Evolutionary conservation across 2,329 filamentous ascomycete genomes (phyloP), one percentile per base, ranked within the genome.

Genomic region (Nemania sp.): DNA sequence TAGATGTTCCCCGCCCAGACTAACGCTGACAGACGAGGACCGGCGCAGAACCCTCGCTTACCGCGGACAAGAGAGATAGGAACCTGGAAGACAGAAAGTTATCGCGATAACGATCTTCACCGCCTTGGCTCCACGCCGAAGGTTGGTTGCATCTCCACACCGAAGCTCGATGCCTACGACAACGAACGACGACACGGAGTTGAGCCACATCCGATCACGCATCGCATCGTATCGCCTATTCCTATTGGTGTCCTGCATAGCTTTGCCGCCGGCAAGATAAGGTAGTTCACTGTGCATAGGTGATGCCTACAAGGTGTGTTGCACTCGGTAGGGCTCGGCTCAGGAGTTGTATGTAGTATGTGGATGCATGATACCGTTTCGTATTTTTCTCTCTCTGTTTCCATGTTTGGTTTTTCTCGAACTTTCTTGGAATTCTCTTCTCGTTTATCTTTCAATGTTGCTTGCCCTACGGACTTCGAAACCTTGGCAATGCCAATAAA

Each of bases 181-280:
- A n/a, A n/a, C n/a, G 20, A 39, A 57, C 47, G 20, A 42, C 48
- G 12, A 34, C 9, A 29, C 25, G 25, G 50, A 54, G 46, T 35
- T 43, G 45, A 15, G 12, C 20, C n/a, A 17, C 34, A 20, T 35
- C 37, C 40, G 29, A 21, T 21, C n/a, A n/a, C n/a, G n/a, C n/a
- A n/a, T n/a, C n/a, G n/a, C n/a, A n/a, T n/a, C n/a, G n/a, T n/a
- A n/a, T n/a, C n/a, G n/a, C n/a, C n/a, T n/a, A n/a, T n/a, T n/a
- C n/a, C n/a, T n/a, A n/a, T n/a, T n/a, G n/a, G n/a, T n/a, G n/a
- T n/a, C n/a, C n/a, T n/a, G n/a, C n/a, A n/a, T n/a, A n/a, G n/a
- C n/a, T n/a, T 59, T 62, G 60, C 60, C 56, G 60, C 50, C 60
- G 56, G 60, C 60, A 59, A 45, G 25, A 40, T 7, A 29, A 42